Evolutionary conservation across 306 rosid species (phyloP).

Genomic region (Medicago ruthenica): DNA sequence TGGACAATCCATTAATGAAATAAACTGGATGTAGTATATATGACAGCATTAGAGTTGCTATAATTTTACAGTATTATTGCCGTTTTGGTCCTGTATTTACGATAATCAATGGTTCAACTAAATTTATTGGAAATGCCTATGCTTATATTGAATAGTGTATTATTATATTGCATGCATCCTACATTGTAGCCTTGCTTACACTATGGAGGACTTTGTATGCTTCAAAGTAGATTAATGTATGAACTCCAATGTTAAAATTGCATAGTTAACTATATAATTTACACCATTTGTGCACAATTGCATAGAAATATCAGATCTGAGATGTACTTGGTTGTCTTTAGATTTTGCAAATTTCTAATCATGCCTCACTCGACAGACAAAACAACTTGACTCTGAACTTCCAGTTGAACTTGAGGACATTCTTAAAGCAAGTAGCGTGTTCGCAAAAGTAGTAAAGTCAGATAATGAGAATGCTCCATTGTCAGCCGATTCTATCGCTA

Average conservation of each 20-base stretch:
- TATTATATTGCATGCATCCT: slow-evolving; percentile 16
- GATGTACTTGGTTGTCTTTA: slow-evolving; percentile 23
- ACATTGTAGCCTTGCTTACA: slow-evolving; percentile 16
- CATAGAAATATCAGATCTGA: slow-evolving; percentile 21
- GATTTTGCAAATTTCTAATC: slow-evolving; percentile 46
- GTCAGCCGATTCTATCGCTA: slow-evolving; percentile 21
- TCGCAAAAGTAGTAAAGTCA: slow-evolving; percentile 43
- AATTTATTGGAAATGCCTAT: slow-evolving; percentile 3
- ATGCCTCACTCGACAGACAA: slow-evolving; percentile 58
- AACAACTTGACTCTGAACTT: slow-evolving; percentile 65
- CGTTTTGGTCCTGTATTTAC: slow-evolving; percentile 4
- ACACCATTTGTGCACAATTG: slow-evolving; percentile 29
- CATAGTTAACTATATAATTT: slow-evolving; percentile 24
- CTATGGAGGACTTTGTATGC: slow-evolving; percentile 7
- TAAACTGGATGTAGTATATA: slow-evolving; percentile 23
- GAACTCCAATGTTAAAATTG: slow-evolving; percentile 16
- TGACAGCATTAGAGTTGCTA: not conserved
- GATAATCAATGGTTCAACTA: slow-evolving; percentile 19
- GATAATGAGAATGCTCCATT: slow-evolving; percentile 31
- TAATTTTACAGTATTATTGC: slow-evolving; percentile 28
- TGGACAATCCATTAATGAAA: not conserved
- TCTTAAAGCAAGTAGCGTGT: slow-evolving; percentile 48
- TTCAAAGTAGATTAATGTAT: slow-evolving; percentile 27
- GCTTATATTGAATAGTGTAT: slow-evolving; percentile 19
- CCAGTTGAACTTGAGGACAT: slow-evolving; percentile 64